Conservation (phyloP, 2,329 filamentous ascomycete genomes). For the Talaromyces islandicus region DNA sequence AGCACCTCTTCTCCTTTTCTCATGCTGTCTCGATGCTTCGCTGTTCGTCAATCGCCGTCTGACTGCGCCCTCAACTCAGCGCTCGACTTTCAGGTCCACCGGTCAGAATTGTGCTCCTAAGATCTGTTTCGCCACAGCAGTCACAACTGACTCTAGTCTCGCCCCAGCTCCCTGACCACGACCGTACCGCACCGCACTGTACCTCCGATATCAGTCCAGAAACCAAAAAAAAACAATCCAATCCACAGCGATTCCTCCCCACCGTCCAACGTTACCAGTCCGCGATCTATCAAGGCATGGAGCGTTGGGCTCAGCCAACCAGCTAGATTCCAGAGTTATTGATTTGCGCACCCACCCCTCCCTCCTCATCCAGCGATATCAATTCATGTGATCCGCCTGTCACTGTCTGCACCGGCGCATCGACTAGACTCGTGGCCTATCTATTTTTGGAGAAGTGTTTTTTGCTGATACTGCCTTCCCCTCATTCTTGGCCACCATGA, state of each 20-base stretch:
- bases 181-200: background rate
- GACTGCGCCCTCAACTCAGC: background rate
- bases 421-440: background rate
- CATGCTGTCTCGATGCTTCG: background rate
- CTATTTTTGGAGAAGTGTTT: background rate
- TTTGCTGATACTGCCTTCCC: background rate
- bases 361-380: background rate
- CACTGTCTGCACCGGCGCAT: background rate
- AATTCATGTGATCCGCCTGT: background rate
- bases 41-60: background rate
- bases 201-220: background rate
- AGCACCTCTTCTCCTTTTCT: background rate
- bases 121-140: background rate
- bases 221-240: background rate
- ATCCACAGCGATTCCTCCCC: background rate
- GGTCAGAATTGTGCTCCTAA: background rate
- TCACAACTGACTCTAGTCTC: background rate
- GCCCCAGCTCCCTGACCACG: background rate
- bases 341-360: conserved; percentile 6
- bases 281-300: conserved; percentile 14
- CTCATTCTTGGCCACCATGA: conserved; percentile 42
- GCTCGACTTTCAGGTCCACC: background rate
- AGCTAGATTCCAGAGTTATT: conserved; percentile 13
- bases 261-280: background rate
- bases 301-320: conserved; percentile 13